Conservation (phyloP, 192 early-diverging fungal genomes). For the Phlyctochytrium bullatum region DNA sequence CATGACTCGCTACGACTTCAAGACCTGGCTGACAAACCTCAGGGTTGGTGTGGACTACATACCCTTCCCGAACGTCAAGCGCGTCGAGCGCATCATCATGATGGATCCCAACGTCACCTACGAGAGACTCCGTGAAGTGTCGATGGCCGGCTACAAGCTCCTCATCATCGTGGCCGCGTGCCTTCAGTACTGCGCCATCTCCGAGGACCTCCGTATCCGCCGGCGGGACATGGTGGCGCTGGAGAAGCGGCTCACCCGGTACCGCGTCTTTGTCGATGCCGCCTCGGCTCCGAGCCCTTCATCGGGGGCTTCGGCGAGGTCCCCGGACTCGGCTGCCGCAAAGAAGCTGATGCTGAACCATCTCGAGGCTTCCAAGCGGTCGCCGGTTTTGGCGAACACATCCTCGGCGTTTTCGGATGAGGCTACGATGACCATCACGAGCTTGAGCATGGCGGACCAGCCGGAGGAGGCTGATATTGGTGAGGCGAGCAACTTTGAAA, state of each 20-base stretch:
- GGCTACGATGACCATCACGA: too few relatives aligned
- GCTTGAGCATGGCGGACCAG: too few relatives aligned
- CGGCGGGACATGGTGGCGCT: slow-evolving; percentile 7
- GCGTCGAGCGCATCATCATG: slow-evolving; percentile 53
- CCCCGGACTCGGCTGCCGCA: too few relatives aligned
- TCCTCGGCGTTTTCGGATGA: too few relatives aligned
- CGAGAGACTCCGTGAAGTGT: slow-evolving; percentile 47
- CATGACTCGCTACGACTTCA: slow-evolving; percentile 47
- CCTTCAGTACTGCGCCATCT: slow-evolving; percentile 46
- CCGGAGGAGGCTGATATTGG: too few relatives aligned
- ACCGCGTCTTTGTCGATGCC: neutral
- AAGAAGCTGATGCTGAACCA: too few relatives aligned
- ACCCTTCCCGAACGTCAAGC: slow-evolving; percentile 26
- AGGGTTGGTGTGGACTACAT: slow-evolving; percentile 37
- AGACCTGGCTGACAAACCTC: slow-evolving; percentile 45
- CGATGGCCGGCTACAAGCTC: slow-evolving; percentile 44
- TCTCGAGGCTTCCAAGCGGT: too few relatives aligned
- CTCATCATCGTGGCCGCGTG: slow-evolving; percentile 57
- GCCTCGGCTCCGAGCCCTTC: too few relatives aligned
- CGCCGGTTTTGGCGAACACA: too few relatives aligned
- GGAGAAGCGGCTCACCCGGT: slow-evolving; percentile 2
- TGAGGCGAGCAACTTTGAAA: too few relatives aligned
- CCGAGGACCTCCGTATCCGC: slow-evolving; percentile 29
- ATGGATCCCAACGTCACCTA: slow-evolving; percentile 48
- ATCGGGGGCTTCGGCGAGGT: too few relatives aligned